Conservation (phyloP, 176 grass and related monocot genomes). For the Lolium perenne region DNA sequence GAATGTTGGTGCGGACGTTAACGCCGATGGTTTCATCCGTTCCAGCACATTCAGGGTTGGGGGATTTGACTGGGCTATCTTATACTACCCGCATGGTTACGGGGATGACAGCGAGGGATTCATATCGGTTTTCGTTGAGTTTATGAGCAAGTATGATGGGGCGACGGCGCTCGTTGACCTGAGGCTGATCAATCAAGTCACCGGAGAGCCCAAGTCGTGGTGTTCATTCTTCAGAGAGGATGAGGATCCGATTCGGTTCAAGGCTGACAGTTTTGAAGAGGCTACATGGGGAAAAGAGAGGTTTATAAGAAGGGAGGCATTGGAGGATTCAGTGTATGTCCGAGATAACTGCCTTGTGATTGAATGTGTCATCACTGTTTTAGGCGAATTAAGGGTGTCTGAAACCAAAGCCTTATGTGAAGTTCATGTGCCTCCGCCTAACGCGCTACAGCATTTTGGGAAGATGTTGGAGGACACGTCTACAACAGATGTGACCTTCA, state of each 20-base stretch:
- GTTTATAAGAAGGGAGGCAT: conserved; percentile 1
- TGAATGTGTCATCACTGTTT: conserved; percentile 35
- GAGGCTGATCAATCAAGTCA: conserved; percentile 26
- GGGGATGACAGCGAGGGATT: conserved; percentile 9
- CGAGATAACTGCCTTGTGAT: conserved; percentile 31
- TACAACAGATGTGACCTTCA: conserved; percentile 38
- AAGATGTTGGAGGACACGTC: neutral
- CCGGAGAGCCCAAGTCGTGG: neutral
- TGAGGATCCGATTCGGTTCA: neutral
- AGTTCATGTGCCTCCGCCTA: conserved; percentile 3
- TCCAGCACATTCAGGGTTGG: conserved; percentile 35
- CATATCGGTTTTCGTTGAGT: conserved; percentile 18
- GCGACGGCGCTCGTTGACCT: conserved; percentile 10
- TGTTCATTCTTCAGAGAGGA: neutral
- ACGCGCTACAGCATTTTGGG: conserved; percentile 20
- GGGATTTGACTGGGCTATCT: conserved; percentile 36
- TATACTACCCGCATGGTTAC: conserved; percentile 32
- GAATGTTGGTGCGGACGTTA: conserved; percentile 21
- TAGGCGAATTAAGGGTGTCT: neutral
- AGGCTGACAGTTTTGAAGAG: neutral
- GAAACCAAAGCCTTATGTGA: neutral
- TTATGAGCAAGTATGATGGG: neutral
- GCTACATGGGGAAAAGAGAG: neutral
- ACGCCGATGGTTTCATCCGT: neutral
- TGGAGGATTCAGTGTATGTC: conserved; percentile 37